Base-by-base conservation (phyloP, 192 early-diverging fungal species). In the Gorgonomyces haynaldii region DNA sequence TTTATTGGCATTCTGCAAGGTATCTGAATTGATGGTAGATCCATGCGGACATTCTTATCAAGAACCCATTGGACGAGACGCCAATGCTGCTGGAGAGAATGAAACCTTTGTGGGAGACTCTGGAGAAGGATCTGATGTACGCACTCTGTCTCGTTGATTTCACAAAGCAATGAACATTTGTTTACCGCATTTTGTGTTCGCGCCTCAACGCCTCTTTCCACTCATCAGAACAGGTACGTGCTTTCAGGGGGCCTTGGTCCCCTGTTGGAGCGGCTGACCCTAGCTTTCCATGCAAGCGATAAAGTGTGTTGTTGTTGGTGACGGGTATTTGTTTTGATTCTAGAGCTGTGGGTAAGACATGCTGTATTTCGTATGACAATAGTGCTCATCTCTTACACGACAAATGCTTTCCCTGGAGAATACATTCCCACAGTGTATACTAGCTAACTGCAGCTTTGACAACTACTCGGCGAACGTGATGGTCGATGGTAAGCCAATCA, bases 391-490 rank as follows among this genome's bases (percentile, higher is more conserved):
- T 82, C 78, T 67, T 98, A 98, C 74, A 98, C 95, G 13, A 98
- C 95, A 52, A 98, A 98, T 74, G 95, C 95, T 24, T 98, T 98
- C 70, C 94, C 94, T 13, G 94, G 94, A 45, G 94, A 98, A 75
- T 98, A 98, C 61, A 95, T 98, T 60, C 94, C 94, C 42, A 98
- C 94, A 45, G 94, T 98, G 89, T 96, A 88, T 74, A 81, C 64
- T 13, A 13, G 54, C 10, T 43, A 37, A 38, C 23, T 43, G 16
- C 61, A 86, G 84, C 20, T 96, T 97, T 60, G 94, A 97, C 71
- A 97, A 97, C 72, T 97, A 97, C 69, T 93, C 89, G 16, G 94
- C 91, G 37, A 95, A 93, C 64, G 89, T 97, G 31, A 97, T 97
- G 94, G 91, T 97, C 3, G 94, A 95, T 64, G 91, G 90, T 51